Evolutionary conservation across 345 rosid genomes (phyloP), one percentile per base, ranked within the genome.

Genomic region (Viola odorata): DNA sequence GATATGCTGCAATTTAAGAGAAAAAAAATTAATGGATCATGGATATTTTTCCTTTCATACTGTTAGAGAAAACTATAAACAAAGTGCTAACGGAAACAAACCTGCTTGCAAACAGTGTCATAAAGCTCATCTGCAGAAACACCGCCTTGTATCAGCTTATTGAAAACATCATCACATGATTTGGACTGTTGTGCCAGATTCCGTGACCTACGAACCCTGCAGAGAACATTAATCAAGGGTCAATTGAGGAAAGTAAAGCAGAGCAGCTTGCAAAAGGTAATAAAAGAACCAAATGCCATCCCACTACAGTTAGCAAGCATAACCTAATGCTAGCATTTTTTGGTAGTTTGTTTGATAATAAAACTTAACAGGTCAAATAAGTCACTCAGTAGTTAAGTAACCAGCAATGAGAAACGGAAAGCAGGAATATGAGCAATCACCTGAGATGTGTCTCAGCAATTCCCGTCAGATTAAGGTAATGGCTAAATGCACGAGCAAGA

Each of bases 391-490:
- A 64, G 37, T 37, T 9, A 4, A 6, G 40, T 9, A 32, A 53
- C 41, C 10, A 37, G 5, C 5, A 5, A 12, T 32, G 23, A 37
- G 14, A 36, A 15, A 37, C 37, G 17, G 32, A 32, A 23, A 3
- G 7, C 14, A 59, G 47, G 17, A 10, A 23, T 23, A 23, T 23
- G 32, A 47, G 50, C 50, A 59, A 40, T 53, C 64, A 88, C 98
- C 98, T 78, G 74, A 87, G 98, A 75, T 92, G 95, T 50, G 97
- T 89, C 72, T 92, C 98, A 5, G 97, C 96, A 64, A 89, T 84
- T 53, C 97, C 85, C 98, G 87, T 92, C 67, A 92, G 69, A 75
- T 83, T 92, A 49, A 92, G 98, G 74, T 82, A 85, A 80, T 92
- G 98, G 71, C 94, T 85, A 68, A 81, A 89, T n/a, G 94, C 85